phyloP scores from a whole-genome alignment of 257 asterid species.

The Agastache rugosa region DNA sequence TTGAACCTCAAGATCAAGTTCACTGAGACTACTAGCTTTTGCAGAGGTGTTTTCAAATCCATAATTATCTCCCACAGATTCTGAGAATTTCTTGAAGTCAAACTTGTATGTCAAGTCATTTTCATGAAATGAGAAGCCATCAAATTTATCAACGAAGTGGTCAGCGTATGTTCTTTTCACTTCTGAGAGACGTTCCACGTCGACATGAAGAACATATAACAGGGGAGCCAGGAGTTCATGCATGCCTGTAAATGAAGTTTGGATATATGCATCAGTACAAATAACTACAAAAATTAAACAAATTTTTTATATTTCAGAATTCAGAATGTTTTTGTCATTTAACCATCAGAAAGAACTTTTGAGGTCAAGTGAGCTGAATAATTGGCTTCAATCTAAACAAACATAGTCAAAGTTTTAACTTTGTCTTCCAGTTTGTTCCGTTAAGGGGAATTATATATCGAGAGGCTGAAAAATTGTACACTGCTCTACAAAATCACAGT shows the following conservation, averaged over 20 bases:
- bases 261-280: constrained; percentile 33
- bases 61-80: constrained; percentile 45
- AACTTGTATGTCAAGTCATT: constrained; percentile 69
- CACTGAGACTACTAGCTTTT: constrained; percentile 48
- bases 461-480: background rate
- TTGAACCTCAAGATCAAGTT: constrained; percentile 72
- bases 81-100: constrained; percentile 82
- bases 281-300: constrained; percentile 6
- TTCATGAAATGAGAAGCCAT: constrained; percentile 80
- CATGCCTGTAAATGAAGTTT: constrained; percentile 64
- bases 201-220: constrained; percentile 79
- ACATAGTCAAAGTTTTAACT: background rate
- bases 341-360: background rate
- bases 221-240: constrained; percentile 92
- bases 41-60: constrained; percentile 46
- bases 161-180: constrained; percentile 68
- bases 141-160: constrained; percentile 80
- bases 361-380: background rate
- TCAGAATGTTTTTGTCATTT: background rate
- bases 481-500: background rate
- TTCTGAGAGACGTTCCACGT: constrained; percentile 69
- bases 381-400: background rate
- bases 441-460: background rate
- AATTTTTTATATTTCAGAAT: background rate
- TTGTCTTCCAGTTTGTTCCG: background rate